A percentile compares a stretch with the other conserved stretches of the same genome.
These are phyloP conservation scores for Poronia punctata DNA, from an alignment of 495 filamentous ascomycete species.

Conservation along the genomic window DNA sequence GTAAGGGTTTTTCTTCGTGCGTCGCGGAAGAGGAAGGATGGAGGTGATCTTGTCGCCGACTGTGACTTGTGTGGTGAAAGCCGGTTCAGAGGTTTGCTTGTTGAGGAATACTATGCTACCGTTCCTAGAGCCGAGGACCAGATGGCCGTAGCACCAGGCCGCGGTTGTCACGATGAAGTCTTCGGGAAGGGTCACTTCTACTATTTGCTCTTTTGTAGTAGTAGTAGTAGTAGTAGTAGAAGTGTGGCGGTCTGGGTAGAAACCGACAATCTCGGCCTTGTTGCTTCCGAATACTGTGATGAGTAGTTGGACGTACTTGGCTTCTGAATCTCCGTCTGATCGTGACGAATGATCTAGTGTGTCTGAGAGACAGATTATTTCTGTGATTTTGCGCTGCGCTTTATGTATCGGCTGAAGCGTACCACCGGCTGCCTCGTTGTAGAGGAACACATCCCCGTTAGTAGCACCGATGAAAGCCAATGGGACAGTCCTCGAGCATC, in stretches of 20 bases:
- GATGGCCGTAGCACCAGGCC: conserved; percentile 29
- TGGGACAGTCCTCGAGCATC: conserved; percentile 12
- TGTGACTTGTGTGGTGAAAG: conserved; percentile 37
- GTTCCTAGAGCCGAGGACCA: conserved; percentile 63
- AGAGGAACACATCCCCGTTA: conserved; percentile 47
- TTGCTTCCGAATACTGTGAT: conserved; percentile 17
- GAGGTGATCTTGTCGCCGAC: conserved; percentile 63
- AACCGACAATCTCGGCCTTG: conserved; percentile 15
- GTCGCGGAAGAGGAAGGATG: conserved; percentile 40
- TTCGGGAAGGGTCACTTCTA: conserved; percentile 17
- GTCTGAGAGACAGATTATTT: conserved; percentile 35
- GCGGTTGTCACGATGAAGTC: conserved; percentile 35
- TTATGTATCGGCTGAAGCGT: conserved; percentile 22
- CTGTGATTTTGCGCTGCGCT: conserved; percentile 45
- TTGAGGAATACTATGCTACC: conserved; percentile 49
- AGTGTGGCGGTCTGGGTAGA: conserved; percentile 13
- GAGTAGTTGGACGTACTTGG: conserved; percentile 14
- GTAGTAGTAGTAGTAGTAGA: too few species aligned
- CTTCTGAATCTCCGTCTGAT: background rate
- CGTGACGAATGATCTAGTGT: background rate
- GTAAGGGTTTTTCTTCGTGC: conserved; percentile 19
- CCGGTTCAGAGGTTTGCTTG: conserved; percentile 43
- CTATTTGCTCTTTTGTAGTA: conserved; percentile 11
- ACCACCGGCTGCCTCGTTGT: conserved; percentile 20
- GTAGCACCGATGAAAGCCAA: conserved; percentile 47